These are phyloP conservation scores for Pyracantha coccinea DNA, from an alignment of 331 rosid species.

Conservation along the genomic window DNA sequence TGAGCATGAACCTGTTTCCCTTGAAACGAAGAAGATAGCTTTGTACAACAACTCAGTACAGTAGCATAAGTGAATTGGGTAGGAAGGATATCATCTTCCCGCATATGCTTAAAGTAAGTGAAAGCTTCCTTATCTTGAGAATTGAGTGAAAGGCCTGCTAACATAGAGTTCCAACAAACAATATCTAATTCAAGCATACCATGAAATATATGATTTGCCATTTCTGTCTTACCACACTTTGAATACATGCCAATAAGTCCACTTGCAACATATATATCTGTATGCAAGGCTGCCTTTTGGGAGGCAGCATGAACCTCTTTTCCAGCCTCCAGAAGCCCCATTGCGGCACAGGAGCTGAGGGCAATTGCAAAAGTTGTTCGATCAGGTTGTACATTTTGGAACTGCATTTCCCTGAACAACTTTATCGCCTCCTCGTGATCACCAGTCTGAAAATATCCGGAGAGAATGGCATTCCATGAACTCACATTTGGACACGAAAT, in stretches of 20 bases:
- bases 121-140: constrained; percentile 60
- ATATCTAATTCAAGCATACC: constrained; percentile 43
- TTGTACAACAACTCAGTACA: constrained; percentile 51
- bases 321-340: constrained; percentile 49
- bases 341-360: constrained; percentile 60
- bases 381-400: constrained; percentile 43
- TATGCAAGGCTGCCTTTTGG: constrained; percentile 28
- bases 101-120: constrained; percentile 45
- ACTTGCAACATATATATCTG: constrained; percentile 55
- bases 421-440: constrained; percentile 42
- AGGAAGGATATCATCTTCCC: constrained; percentile 35
- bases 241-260: constrained; percentile 66
- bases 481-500: constrained; percentile 52
- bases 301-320: constrained; percentile 63
- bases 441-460: constrained; percentile 52
- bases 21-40: constrained; percentile 59
- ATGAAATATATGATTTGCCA: constrained; percentile 40
- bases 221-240: constrained; percentile 56
- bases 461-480: constrained; percentile 78
- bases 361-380: constrained; percentile 56
- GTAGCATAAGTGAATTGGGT: constrained; percentile 66
- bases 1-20: constrained; percentile 62
- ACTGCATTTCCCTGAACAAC: constrained; percentile 65
- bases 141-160: constrained; percentile 53
- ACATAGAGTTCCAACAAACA: constrained; percentile 87